Conservation (phyloP, 352 stramenopile species). For the Thraustochytrium sp. region DNA sequence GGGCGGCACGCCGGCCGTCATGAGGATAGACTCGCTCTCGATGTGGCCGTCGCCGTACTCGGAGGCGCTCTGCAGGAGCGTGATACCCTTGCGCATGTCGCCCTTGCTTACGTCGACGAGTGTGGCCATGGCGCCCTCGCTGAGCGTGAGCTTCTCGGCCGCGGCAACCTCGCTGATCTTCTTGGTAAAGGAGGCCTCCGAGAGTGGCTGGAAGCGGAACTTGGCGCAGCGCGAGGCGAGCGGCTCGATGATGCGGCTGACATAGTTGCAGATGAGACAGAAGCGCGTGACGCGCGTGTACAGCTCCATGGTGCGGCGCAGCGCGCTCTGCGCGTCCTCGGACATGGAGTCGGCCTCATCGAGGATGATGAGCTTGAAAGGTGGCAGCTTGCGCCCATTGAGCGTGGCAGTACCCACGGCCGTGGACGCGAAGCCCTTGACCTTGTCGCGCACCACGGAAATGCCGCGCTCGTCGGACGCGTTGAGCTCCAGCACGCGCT, state of each 20-base stretch:
- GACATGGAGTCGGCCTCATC: conserved; percentile 98
- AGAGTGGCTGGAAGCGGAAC: conserved; percentile 51
- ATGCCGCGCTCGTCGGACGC: conserved; percentile 93
- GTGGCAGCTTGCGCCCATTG: conserved; percentile 16
- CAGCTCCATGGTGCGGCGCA: conserved; percentile 90
- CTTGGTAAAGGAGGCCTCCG: conserved; percentile 13
- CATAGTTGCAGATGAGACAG: conserved; percentile 98
- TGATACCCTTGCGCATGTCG: conserved; percentile 96
- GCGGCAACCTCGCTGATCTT: conserved; percentile 16
- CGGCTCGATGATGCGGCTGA: conserved; percentile 96
- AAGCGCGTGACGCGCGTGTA: conserved; percentile 96
- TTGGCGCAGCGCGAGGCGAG: conserved; percentile 90
- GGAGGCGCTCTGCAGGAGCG: conserved; percentile 92
- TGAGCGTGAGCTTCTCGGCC: conserved; percentile 63
- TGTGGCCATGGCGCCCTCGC: conserved; percentile 72
- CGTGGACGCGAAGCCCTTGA: conserved; percentile 95
- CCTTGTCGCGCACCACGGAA: conserved; percentile 92
- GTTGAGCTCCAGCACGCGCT: conserved; percentile 76
- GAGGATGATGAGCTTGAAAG: conserved; percentile 94
- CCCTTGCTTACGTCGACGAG: conserved; percentile 86
- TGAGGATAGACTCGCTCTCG: conserved; percentile 66
- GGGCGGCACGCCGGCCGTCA: conserved; percentile 59
- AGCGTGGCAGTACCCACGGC: conserved; percentile 63
- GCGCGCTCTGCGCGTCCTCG: conserved; percentile 90
- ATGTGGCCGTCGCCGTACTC: conserved; percentile 75